phyloP scores from a whole-genome alignment of 495 filamentous ascomycete genomes.

The Baudoinia panamericana region DNA sequence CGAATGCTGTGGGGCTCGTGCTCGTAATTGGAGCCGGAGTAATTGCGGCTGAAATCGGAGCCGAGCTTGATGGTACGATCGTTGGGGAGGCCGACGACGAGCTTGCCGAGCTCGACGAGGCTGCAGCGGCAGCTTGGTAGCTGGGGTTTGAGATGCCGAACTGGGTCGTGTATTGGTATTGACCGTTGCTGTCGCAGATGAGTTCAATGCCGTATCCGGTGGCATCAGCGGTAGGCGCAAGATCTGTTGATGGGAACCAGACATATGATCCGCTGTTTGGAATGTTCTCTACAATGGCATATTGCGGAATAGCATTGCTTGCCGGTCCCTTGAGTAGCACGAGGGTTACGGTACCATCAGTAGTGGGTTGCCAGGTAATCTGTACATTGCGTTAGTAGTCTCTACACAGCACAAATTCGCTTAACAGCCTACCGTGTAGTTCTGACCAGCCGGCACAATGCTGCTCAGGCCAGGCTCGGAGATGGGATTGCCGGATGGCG shows the following conservation, averaged over 20 bases:
- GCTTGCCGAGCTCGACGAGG: conserved; percentile 6
- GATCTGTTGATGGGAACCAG: conserved; percentile 41
- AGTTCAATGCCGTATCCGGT: conserved; percentile 52
- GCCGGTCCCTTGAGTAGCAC: conserved; percentile 50
- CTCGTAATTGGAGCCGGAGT: conserved; percentile 22
- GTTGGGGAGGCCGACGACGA: conserved; percentile 2
- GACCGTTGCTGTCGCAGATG: conserved; percentile 46
- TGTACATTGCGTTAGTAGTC: too few species aligned
- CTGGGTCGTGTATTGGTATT: conserved; percentile 58
- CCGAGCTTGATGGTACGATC: background rate
- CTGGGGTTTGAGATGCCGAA: conserved; percentile 47
- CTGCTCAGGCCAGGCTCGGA: conserved; percentile 37
- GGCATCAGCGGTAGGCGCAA: conserved; percentile 32
- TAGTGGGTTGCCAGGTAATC: conserved; percentile 48
- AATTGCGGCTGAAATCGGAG: background rate
- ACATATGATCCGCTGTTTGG: conserved; percentile 44
- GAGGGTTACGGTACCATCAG: conserved; percentile 40
- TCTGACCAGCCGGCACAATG: conserved; percentile 40
- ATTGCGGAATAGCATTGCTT: conserved; percentile 41
- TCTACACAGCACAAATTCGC: too few species aligned
- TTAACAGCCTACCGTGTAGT: conserved; percentile 44
- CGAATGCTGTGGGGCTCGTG: conserved; percentile 10
- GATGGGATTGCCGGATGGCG: conserved; percentile 47
- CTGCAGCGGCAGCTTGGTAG: conserved; percentile 5
- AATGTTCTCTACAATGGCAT: conserved; percentile 43